Evolutionary conservation across 2,329 filamentous ascomycete species (phyloP).

Genomic region (Xylariaceae sp.): DNA sequence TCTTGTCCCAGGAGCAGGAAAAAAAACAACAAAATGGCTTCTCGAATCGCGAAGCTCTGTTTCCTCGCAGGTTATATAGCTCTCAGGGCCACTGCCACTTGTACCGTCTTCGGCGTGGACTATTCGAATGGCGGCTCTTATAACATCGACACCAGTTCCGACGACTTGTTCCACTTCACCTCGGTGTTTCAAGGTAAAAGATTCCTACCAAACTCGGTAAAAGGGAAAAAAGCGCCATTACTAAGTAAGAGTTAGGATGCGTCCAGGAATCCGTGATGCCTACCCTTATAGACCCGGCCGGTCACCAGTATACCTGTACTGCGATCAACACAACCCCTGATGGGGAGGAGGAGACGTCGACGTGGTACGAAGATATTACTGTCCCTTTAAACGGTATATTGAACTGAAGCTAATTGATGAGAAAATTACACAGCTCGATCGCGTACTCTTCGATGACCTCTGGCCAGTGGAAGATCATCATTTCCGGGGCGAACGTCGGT

Average conservation of each 20-base stretch:
- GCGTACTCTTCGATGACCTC: constrained; percentile 34
- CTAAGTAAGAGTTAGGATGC: constrained; percentile 27
- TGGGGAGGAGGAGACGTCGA: constrained; percentile 33
- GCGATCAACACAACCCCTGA: constrained; percentile 31
- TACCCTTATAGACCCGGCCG: constrained; percentile 30
- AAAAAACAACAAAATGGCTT: constrained; percentile 15
- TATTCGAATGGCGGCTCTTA: constrained; percentile 36
- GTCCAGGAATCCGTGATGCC: constrained; percentile 31
- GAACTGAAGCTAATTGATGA: neutral
- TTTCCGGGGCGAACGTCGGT: constrained; percentile 32
- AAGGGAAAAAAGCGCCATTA: neutral
- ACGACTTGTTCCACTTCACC: constrained; percentile 35
- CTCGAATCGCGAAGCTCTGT: constrained; percentile 9
- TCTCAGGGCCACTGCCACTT: constrained; percentile 20
- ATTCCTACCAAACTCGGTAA: neutral
- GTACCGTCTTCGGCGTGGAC: constrained; percentile 34
- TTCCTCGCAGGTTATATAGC: constrained; percentile 14
- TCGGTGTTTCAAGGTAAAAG: constrained; percentile 36
- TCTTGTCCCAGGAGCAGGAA: too few relatives aligned
- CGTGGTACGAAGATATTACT: constrained; percentile 29
- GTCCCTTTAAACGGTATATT: neutral
- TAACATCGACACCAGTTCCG: constrained; percentile 34
- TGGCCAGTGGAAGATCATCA: constrained; percentile 34
- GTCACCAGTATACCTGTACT: constrained; percentile 33
- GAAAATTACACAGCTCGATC: constrained; percentile 29